Evolutionary conservation across 2,329 filamentous ascomycete genomes (phyloP), one percentile per base, ranked within the genome.

Genomic region (Fusarium lyarnte): DNA sequence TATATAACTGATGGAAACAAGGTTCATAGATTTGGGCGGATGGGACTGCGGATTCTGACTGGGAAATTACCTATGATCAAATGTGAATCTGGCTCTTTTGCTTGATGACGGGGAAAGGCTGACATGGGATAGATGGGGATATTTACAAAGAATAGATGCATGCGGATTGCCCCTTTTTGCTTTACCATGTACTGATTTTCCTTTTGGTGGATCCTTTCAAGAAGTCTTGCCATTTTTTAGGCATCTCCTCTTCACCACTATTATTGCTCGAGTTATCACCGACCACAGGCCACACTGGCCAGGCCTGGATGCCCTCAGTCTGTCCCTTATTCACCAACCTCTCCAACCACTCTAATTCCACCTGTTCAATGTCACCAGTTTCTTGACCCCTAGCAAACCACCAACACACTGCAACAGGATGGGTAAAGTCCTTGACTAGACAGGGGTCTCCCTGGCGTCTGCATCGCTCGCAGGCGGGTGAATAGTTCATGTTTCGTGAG

Each of bases 341-440:
- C 23, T 31, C 13, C n/a, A 74, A n/a, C 62, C 63, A 62, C 25
- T 51, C 49, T 16, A 46, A n/a, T 16, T 35, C 52, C 27, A 64
- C 55, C 9, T 21, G 19, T 14, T 42, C 58, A n/a, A 29, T 27
- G 5, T 43, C 33, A 25, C 33, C 49, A 4, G 39, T 33, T 23
- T 39, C 27, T 8, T 67, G 53, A 10, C 29, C 41, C 21, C 51
- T 33, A 19, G 58, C 55, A 46, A 74, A 69, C 35, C n/a, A 19
- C 51, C 25, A 54, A 31, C 42, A 58, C 9, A 35, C 27, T 9
- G 58, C 85, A 52, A 90, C 82, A 6, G 90, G 85, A 76, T 91
- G 87, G 79, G 90, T 87, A 62, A 16, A 39, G 27, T 42, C 81
- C 72, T 90, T 84, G 19, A 70, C 74, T 33, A 73, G 73, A 68